Percentiles rank a stretch among this genome's conserved stretches.
Evolutionary conservation across 225 moss, liverwort and hornwort species (phyloP).

Genomic region (Marchantia paleacea): DNA sequence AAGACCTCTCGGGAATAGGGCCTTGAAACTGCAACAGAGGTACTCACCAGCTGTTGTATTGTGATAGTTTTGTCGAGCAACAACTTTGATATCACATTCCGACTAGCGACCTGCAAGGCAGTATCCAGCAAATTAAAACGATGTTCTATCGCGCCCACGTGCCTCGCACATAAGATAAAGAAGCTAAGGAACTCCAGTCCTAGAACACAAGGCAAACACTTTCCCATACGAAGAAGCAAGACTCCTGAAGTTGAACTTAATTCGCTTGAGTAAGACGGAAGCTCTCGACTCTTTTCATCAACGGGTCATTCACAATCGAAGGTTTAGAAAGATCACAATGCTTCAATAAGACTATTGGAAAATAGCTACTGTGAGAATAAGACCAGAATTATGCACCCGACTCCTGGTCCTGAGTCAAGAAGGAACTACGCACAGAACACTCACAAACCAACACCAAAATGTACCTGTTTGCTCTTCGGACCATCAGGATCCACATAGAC

Average conservation of each 20-base stretch:
- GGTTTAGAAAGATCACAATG: too few relatives aligned
- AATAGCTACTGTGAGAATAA: too few relatives aligned
- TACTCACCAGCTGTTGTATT: constrained; percentile 38
- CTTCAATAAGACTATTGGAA: too few relatives aligned
- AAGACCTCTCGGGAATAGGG: neutral
- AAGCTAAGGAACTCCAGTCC: neutral
- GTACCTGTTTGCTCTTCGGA: constrained; percentile 35
- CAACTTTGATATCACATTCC: constrained; percentile 26
- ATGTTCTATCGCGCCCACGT: neutral
- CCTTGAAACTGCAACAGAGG: too few relatives aligned
- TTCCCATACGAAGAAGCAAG: too few relatives aligned
- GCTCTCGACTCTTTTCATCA: too few relatives aligned
- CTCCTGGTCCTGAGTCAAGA: neutral
- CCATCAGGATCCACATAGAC: constrained; percentile 36
- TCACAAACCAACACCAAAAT: neutral
- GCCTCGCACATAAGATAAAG: neutral
- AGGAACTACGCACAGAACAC: neutral
- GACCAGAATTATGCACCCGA: too few relatives aligned
- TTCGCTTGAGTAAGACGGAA: neutral
- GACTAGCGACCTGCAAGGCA: constrained; percentile 33
- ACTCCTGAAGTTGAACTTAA: neutral
- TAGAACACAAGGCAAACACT: neutral
- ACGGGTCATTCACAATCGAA: too few relatives aligned
- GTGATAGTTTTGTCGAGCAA: constrained; percentile 23
- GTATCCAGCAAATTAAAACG: neutral